Base-by-base conservation (phyloP, 108 stramenopile genomes). In the Pseudonitzschia multistriata region DNA sequence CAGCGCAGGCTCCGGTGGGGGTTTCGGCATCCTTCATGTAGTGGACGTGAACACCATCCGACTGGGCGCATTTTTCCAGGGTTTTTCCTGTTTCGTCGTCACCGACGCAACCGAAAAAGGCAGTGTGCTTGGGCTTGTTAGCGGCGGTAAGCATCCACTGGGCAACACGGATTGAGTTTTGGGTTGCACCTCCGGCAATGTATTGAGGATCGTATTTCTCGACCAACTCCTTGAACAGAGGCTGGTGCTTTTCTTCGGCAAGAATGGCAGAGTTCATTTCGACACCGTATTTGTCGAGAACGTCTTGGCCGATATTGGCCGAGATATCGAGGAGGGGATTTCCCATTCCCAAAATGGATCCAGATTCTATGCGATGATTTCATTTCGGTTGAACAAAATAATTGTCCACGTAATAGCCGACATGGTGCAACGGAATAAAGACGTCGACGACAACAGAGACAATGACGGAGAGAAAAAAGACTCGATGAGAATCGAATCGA, bases 161-260 rank as follows among this genome's bases (percentile, higher is more conserved):
- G 11, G 98, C 98, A 14, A 99, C 97, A 62, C 99, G 97, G 85
- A 99, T 98, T 67, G 94, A 89, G 90, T 99, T 99, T 83, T 98
- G 99, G 10, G 99, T 99, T 31, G 99, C 99, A 6, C 99, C 99
- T 14, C 99, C 99, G 7, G 99, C 99, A 78, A 99, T 98, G 93
- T 90, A 99, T 63, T 96, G 73, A 14, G 96, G 95, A 35, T 66
- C 73, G 81, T 86, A 91, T 48, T 85, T 80, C 40, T 93, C 85
- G 27, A 95, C 83, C 27, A 98, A 80, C 74, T 98, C 97, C 69
- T 95, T 81, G 88, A 94, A 96, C 60, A 96, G 76, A 49, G 90
- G 90, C 25, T 87, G 73, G 83, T 99, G 99, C 78, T 98, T 96
- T 65, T 98, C 97, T 79, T 99, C 99, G 57, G 99, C 99, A 29